A percentile compares a stretch with the other conserved stretches of the same genome.
Conservation (phyloP, 208 protist genomes). For the Leptomonas pyrrhocoris region DNA sequence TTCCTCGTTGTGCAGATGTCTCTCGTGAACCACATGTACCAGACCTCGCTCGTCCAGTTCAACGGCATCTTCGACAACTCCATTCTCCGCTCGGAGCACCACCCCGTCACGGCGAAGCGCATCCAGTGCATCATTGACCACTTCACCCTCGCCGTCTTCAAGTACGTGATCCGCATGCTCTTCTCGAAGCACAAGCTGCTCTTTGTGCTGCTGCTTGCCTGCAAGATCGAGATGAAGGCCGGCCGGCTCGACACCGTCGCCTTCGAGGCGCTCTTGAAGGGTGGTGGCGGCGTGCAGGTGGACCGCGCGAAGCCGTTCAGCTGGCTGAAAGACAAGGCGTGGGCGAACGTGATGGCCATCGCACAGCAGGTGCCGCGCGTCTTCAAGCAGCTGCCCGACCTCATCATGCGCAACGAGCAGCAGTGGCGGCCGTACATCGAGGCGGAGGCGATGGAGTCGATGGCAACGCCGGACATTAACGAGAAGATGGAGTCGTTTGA, state of each 20-base stretch:
- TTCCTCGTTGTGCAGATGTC: slow-evolving; percentile 99
- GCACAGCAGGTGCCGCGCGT: slow-evolving; percentile 81
- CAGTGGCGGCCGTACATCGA: slow-evolving; percentile 96
- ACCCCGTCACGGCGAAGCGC: slow-evolving; percentile 92
- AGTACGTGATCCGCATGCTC: slow-evolving; percentile 96
- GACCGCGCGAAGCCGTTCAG: slow-evolving; percentile 92
- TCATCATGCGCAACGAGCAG: slow-evolving; percentile 92
- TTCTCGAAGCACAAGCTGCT: slow-evolving; percentile 98
- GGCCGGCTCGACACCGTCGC: slow-evolving; percentile 73
- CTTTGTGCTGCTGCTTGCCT: slow-evolving; percentile 96
- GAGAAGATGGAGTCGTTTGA: slow-evolving; percentile 94
- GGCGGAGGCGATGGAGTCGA: slow-evolving; percentile 92
- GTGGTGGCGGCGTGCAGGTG: slow-evolving; percentile 92
- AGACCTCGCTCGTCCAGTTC: slow-evolving; percentile 98
- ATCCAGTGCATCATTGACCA: slow-evolving; percentile 97
- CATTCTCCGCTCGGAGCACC: slow-evolving; percentile 91
- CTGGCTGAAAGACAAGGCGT: slow-evolving; percentile 96
- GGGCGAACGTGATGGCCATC: slow-evolving; percentile 95
- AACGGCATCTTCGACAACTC: slow-evolving; percentile 95
- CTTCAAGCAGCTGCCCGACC: slow-evolving; percentile 95
- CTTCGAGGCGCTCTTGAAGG: slow-evolving; percentile 95
- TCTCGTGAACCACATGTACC: slow-evolving; percentile 98
- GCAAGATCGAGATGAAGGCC: slow-evolving; percentile 96
- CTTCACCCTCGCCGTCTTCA: slow-evolving; percentile 94
- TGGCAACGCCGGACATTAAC: slow-evolving; percentile 91